Evolutionary conservation across 768 basidiomycete genomes (phyloP).

Genomic region (Fistulinella prunicolor): DNA sequence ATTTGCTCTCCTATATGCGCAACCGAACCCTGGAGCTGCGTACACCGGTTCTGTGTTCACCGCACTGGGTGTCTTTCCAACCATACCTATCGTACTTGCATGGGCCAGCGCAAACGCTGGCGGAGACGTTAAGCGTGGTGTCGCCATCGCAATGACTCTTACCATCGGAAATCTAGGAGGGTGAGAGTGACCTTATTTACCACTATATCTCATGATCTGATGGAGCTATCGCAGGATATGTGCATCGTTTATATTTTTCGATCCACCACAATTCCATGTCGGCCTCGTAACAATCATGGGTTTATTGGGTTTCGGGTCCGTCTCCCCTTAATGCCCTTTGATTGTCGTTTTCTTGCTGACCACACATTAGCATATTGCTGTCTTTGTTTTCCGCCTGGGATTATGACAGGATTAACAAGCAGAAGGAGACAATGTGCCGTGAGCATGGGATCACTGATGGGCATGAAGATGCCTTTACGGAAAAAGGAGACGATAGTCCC

Average conservation of each 20-base stretch:
- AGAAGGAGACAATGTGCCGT: conserved; percentile 42
- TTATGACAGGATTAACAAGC: conserved; percentile 44
- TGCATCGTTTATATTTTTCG: conserved; percentile 40
- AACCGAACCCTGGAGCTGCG: conserved; percentile 9
- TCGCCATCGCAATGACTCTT: conserved; percentile 49
- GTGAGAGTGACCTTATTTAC: conserved; percentile 27
- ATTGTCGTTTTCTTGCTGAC: conserved; percentile 27
- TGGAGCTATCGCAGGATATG: conserved; percentile 30
- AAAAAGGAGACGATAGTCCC: conserved; percentile 52
- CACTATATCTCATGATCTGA: neutral
- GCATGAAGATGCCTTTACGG: conserved; percentile 37
- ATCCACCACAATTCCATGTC: conserved; percentile 35
- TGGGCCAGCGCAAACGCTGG: conserved; percentile 56
- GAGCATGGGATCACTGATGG: conserved; percentile 42
- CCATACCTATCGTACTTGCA: conserved; percentile 41
- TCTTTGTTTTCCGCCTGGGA: conserved; percentile 43
- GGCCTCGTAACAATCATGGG: conserved; percentile 32
- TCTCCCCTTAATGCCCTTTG: conserved; percentile 5
- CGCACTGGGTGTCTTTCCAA: conserved; percentile 48
- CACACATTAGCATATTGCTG: conserved; percentile 35
- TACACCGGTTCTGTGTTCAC: conserved; percentile 48
- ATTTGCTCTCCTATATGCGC: conserved; percentile 43
- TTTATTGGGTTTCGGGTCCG: conserved; percentile 25
- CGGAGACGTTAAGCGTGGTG: conserved; percentile 49
- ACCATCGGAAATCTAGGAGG: conserved; percentile 58